phyloP scores from a whole-genome alignment of 805 yeast species.

The Saccharomycopsis vini region DNA sequence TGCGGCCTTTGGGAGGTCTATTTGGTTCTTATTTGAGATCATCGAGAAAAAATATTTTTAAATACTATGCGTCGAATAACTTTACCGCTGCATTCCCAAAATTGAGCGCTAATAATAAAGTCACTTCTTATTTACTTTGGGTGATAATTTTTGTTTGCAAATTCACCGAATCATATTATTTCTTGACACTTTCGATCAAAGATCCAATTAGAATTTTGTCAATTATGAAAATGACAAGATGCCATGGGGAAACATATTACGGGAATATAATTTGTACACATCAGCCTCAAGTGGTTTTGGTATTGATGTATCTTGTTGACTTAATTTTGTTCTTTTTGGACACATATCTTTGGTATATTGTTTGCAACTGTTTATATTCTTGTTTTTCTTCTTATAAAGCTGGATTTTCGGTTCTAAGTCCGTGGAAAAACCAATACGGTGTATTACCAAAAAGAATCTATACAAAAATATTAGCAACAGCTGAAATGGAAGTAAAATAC shows the following conservation, averaged over 20 bases:
- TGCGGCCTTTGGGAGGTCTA: conserved; percentile 93
- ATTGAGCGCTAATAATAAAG: conserved; percentile 79
- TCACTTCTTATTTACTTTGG: conserved; percentile 94
- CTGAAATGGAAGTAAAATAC: conserved; percentile 37
- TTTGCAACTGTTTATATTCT: conserved; percentile 90
- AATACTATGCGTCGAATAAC: conserved; percentile 84
- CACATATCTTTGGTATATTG: conserved; percentile 97
- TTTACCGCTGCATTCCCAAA: conserved; percentile 87
- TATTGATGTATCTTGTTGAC: conserved; percentile 87
- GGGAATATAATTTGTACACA: conserved; percentile 64
- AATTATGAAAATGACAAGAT: conserved; percentile 70
- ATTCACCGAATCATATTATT: conserved; percentile 83
- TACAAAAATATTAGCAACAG: conserved; percentile 90
- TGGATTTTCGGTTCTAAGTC: conserved; percentile 97
- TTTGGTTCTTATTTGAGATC: conserved; percentile 85
- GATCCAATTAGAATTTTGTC: conserved; percentile 92
- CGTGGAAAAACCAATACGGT: conserved; percentile 98
- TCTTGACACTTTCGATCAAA: conserved; percentile 77
- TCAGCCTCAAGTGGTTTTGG: conserved; percentile 83
- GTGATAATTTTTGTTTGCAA: conserved; percentile 80
- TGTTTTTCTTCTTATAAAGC: conserved; percentile 96
- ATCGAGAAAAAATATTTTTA: conserved; percentile 61
- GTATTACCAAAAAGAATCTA: conserved; percentile 97
- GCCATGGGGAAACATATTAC: conserved; percentile 92
- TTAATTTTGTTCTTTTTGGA: conserved; percentile 94